phyloP scores from a whole-genome alignment of 495 filamentous ascomycete species.

The Aspergillus campestris region DNA sequence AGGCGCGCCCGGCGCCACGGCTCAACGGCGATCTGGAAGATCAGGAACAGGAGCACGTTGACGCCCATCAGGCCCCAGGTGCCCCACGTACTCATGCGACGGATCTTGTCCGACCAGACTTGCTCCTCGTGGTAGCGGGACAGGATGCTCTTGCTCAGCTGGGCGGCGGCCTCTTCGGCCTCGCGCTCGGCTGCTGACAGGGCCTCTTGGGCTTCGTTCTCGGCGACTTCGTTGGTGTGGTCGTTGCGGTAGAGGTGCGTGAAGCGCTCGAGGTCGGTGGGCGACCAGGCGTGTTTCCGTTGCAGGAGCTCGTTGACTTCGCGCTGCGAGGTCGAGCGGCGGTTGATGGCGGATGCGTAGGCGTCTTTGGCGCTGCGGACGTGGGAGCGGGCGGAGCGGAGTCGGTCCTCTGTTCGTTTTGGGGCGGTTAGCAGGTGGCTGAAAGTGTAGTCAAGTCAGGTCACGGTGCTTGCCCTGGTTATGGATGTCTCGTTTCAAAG shows the following conservation, averaged over 20 bases:
- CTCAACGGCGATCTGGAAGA: constrained; percentile 88
- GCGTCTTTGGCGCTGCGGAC: constrained; percentile 63
- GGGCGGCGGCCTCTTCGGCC: constrained; percentile 63
- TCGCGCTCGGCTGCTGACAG: constrained; percentile 67
- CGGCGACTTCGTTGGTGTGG: constrained; percentile 86
- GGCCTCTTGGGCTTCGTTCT: constrained; percentile 60
- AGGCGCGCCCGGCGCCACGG: constrained; percentile 79
- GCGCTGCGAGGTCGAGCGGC: constrained; percentile 79
- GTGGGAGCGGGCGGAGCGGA: constrained; percentile 51
- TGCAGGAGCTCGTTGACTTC: constrained; percentile 93
- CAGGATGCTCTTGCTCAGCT: constrained; percentile 70
- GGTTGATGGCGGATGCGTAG: constrained; percentile 69
- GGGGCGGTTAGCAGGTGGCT: neutral
- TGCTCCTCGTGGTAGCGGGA: constrained; percentile 97
- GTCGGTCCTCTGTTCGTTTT: constrained; percentile 45
- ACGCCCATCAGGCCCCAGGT: constrained; percentile 98
- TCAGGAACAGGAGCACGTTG: constrained; percentile 81
- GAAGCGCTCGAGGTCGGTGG: constrained; percentile 86
- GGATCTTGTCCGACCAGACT: constrained; percentile 97
- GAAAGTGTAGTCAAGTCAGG: neutral
- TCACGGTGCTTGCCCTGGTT: constrained; percentile 51
- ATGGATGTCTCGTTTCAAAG: constrained; percentile 68
- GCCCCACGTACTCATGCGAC: constrained; percentile 93
- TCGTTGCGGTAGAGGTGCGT: constrained; percentile 86
- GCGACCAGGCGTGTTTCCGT: constrained; percentile 85